Evolutionary conservation across 2,329 filamentous ascomycete species (phyloP).

Genomic region (Verticillium alfalfae): DNA sequence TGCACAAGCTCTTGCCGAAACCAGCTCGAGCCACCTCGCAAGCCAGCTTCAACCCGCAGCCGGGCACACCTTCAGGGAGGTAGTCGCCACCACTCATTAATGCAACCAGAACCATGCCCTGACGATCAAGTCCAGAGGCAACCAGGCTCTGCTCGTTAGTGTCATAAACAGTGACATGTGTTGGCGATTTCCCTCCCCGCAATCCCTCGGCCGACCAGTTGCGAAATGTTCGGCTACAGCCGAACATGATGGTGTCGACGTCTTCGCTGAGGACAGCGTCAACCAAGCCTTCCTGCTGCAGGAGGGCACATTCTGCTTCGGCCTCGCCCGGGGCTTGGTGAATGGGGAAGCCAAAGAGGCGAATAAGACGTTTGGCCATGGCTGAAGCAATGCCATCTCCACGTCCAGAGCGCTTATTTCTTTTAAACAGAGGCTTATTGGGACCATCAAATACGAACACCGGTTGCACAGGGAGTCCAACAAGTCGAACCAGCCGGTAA

Average conservation of each 20-base stretch:
- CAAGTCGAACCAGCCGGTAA: constrained; percentile 76
- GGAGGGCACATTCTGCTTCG: constrained; percentile 86
- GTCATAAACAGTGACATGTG: constrained; percentile 81
- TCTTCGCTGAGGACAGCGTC: constrained; percentile 95
- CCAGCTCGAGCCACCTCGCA: constrained; percentile 86
- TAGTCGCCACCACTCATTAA: constrained; percentile 97
- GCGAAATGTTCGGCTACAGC: constrained; percentile 70
- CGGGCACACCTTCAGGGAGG: constrained; percentile 77
- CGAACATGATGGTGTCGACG: constrained; percentile 97
- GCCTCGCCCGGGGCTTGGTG: constrained; percentile 92
- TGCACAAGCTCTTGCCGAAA: constrained; percentile 73
- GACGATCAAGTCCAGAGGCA: constrained; percentile 62
- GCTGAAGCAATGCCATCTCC: constrained; percentile 64
- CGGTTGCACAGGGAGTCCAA: constrained; percentile 73
- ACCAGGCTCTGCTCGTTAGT: constrained; percentile 45
- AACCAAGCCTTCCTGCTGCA: constrained; percentile 77
- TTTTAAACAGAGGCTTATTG: constrained; percentile 80
- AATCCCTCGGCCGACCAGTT: constrained; percentile 75
- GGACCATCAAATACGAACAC: constrained; percentile 89
- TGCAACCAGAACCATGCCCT: constrained; percentile 91
- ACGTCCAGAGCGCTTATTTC: constrained; percentile 68
- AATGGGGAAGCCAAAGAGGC: constrained; percentile 75
- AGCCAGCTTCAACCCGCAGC: constrained; percentile 82
- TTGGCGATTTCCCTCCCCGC: constrained; percentile 62
- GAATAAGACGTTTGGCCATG: constrained; percentile 77